These are phyloP conservation scores for Sarocladiaceae sp. DNA, from an alignment of 2,329 filamentous ascomycete species.

Conservation along the genomic window DNA sequence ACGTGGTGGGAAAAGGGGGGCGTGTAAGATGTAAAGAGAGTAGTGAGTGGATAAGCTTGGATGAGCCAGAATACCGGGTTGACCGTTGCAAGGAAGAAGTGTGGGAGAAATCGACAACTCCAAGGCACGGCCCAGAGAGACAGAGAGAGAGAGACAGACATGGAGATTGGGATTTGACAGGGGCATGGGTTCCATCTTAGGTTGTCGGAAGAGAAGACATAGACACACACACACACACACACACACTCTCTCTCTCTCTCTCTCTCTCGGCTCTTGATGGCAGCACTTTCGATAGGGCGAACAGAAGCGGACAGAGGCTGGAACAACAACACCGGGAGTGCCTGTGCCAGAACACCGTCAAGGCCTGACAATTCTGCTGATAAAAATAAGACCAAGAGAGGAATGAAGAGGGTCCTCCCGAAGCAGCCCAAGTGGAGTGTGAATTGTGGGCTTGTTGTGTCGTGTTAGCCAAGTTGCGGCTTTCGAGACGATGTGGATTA, in stretches of 20 bases:
- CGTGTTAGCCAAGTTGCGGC: constrained; percentile 1
- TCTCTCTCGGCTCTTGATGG: too few species aligned
- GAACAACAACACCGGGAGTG: too few species aligned
- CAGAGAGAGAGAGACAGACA: not conserved
- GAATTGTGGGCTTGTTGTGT: not conserved
- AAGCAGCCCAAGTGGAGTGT: not conserved
- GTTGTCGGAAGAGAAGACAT: not conserved
- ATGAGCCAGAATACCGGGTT: constrained; percentile 6
- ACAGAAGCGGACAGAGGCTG: not conserved
- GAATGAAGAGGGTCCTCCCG: too few species aligned
- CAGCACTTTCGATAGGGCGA: not conserved
- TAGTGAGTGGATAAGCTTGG: not conserved
- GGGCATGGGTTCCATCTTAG: not conserved
- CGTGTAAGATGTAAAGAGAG: not conserved
- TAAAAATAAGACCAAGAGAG: not conserved
- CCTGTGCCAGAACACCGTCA: not conserved
- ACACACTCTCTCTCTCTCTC: too few species aligned
- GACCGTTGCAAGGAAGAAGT: not conserved
- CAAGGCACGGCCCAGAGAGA: not conserved
- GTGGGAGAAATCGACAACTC: not conserved
- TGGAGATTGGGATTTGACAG: not conserved
- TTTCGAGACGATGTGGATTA: too few species aligned
- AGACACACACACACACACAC: not conserved
- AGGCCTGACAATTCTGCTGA: not conserved
- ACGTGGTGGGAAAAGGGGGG: constrained; percentile 3